These are phyloP conservation scores for Trypanosoma brucei DNA, from an alignment of 208 protist species.

Conservation along the genomic window DNA sequence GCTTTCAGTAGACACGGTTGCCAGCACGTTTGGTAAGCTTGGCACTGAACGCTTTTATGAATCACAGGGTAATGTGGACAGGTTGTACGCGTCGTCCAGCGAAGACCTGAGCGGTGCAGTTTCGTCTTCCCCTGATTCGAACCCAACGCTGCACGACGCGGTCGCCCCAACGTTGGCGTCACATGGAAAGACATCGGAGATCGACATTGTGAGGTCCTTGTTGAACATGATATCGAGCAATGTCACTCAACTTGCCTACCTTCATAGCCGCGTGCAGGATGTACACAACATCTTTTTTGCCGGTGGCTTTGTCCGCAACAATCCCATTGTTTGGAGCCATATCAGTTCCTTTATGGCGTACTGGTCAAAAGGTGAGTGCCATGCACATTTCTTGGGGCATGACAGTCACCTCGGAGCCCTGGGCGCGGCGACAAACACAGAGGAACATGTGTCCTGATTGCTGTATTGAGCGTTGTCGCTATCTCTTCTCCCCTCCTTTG, in stretches of 20 bases:
- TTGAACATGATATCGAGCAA: slow-evolving; percentile 96
- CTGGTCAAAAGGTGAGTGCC: slow-evolving; percentile 89
- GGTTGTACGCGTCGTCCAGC: neutral
- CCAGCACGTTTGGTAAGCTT: slow-evolving; percentile 87
- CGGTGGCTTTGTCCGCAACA: slow-evolving; percentile 92
- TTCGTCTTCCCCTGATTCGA: slow-evolving; percentile 5
- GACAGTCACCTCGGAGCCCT: slow-evolving; percentile 95
- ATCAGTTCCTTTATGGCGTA: slow-evolving; percentile 91
- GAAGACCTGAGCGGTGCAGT: slow-evolving; percentile 7
- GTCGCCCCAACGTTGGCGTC: neutral
- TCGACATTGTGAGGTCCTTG: slow-evolving; percentile 88
- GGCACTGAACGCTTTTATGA: slow-evolving; percentile 72
- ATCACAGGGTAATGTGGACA: slow-evolving; percentile 1
- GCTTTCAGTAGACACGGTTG: slow-evolving; percentile 82
- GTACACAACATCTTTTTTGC: slow-evolving; percentile 94
- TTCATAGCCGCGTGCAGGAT: slow-evolving; percentile 88
- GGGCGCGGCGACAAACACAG: slow-evolving; percentile 54
- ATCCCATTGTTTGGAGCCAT: slow-evolving; percentile 85
- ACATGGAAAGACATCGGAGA: slow-evolving; percentile 30
- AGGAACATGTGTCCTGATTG: neutral
- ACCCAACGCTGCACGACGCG: neutral
- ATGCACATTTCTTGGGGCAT: slow-evolving; percentile 94
- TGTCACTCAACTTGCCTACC: slow-evolving; percentile 94
- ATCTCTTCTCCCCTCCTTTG: slow-evolving; percentile 3
- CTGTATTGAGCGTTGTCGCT: neutral